A percentile compares a stretch with the other conserved stretches of the same genome.
phyloP scores from a whole-genome alignment of 148 eudicot species.

The Rhododendron molle region DNA sequence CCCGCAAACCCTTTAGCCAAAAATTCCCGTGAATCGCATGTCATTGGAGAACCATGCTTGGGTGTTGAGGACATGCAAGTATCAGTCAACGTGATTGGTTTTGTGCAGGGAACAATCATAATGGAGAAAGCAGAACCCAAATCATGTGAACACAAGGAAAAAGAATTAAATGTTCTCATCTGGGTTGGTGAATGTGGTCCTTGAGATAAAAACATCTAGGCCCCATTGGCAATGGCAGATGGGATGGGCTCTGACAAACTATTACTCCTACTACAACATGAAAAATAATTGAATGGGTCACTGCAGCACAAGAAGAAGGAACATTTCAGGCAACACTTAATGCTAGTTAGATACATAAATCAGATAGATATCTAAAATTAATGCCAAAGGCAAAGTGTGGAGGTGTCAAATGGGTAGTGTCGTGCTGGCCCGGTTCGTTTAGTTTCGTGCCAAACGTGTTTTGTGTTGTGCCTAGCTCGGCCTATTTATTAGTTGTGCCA shows the following conservation, averaged over 20 bases:
- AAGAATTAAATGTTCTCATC: neutral
- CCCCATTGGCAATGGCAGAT: neutral
- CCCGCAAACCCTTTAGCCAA: neutral
- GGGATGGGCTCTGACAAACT: conserved; percentile 6
- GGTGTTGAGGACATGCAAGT: neutral
- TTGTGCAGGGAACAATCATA: neutral
- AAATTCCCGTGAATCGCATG: neutral
- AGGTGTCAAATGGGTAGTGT: no score
- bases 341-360: neutral
- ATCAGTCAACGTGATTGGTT: neutral
- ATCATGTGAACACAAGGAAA: neutral
- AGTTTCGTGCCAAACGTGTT: no score
- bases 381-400: neutral
- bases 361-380: neutral
- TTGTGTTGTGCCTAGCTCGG: no score
- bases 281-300: neutral
- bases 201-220: neutral
- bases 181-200: neutral
- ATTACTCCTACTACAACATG: neutral
- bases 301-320: neutral
- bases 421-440: no score
- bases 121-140: neutral
- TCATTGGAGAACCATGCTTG: neutral
- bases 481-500: no score
- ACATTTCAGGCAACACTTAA: neutral